phyloP scores from a whole-genome alignment of 306 rosid genomes.

The Medicago truncatula region MtrunA17r5.0-ANR NC_053043.1:49951501-49952000 shows the following conservation, averaged over 20 bases:
- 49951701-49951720: neutral
- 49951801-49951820: neutral
- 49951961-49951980: too few relatives aligned
- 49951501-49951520: too few relatives aligned
- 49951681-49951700: neutral
- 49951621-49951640: neutral
- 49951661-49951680: slow-evolving; percentile 4
- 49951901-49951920: neutral
- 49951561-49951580: neutral
- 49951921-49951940: too few relatives aligned
- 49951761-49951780: neutral
- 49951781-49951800: neutral
- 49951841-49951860: neutral
- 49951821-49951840: neutral
- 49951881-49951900: neutral
- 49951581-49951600: neutral
- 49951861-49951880: too few relatives aligned
- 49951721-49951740: neutral
- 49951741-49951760: neutral
- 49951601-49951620: too few relatives aligned
- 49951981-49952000: too few relatives aligned
- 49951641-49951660: too few relatives aligned
- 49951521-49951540: too few relatives aligned
- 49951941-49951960: too few relatives aligned
- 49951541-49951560: too few relatives aligned